Base-by-base conservation (phyloP, 768 basidiomycete genomes). In the Trametes villosa region DNA sequence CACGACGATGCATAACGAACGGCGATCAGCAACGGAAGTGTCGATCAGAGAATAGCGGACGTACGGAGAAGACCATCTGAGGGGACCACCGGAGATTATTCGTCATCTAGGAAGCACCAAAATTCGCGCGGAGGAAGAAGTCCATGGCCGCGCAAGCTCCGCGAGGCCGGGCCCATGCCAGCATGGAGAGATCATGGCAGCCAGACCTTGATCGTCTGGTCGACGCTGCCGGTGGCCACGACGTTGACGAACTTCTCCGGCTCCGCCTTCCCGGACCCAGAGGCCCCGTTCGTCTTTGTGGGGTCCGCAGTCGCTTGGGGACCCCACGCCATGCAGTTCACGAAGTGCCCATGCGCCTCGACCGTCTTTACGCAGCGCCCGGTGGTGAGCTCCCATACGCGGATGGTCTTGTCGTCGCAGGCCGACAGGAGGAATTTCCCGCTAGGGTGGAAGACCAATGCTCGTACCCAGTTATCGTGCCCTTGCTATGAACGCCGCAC, bases 281-380 rank as follows among this genome's bases (percentile, higher is more conserved):
- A 58, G 2, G 69, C 92, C 90, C 30, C 64, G 46, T 67, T 65
- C 18, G 66, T 41, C 61, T 59, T 62, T 11, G 63, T 47, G 7
- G 58, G 13, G 13, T 47, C 61, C 9, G 53, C 34, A 26, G 61
- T 53, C 1, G 62, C 57, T 34, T 59, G 54, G 0, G 47, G 64
- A 11, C 67, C 64, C 64, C 67, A 67, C 18, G 64, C 62, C 29
- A 67, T 54, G 38, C 61, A 67, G 33, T 62, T 63, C 38, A 67
- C 59, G 48, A 67, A 67, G 33, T 67, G 64, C 4, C 57, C 53
- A 33, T 67, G 57, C 4, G 60, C 61, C 71, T 94, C 91, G 41
- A 96, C 83, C 38, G 86, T 91, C 78, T 92, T 94, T 65, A 88
- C 71, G 65, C 84, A 84, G 36, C 83, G 75, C 3, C 85, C 85